Evolutionary conservation across 73 alveolate species (phyloP), one percentile per base, ranked within the genome.

Genomic region (Paramecium octaurelia): DNA sequence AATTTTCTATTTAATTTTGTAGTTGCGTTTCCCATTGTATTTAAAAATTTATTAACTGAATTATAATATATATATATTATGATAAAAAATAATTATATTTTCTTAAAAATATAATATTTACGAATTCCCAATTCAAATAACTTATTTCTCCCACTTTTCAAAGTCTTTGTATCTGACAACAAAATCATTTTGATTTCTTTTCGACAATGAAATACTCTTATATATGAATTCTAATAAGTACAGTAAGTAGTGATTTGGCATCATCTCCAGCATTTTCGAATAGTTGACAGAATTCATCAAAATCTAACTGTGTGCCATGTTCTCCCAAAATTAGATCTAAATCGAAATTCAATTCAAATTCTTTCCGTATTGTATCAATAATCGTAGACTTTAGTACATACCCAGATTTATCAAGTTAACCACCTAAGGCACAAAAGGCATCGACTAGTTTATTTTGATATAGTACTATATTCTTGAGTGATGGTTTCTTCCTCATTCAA

Each of bases 401-500:
- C 6, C 97, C 97, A 8, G 86, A 88, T 54, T 94, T 94, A 31
- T 75, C 91, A 10, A 69, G 92, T 57, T 68, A 75, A n/a, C 97
- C 97, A 20, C 97, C 97, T 58, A 94, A 89, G 29, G 97, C 97
- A 21, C 93, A 93, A 76, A 94, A 94, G 6, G 97, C 95, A 80
- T 94, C 97, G 76, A 94, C 96, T 93, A 73, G 27, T 35, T 42
- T 12, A 80, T 23, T 16, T 54, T 38, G 46, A 80, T 20, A n/a
- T 18, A 40, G 31, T 80, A 80, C 91, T 80, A 35, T 80, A 80
- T 80, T 80, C 91, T 46, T 80, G 23, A 6, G 91, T 80, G 50
- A 46, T 80, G 44, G 91, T 24, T 46, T 80, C 91, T 27, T 80
- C 91, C 7, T 80, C 91, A 40, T 80, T 48, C 50, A 80, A 11